Conservation (phyloP, 176 grass and related monocot species). For the Bromus sterilis region DNA sequence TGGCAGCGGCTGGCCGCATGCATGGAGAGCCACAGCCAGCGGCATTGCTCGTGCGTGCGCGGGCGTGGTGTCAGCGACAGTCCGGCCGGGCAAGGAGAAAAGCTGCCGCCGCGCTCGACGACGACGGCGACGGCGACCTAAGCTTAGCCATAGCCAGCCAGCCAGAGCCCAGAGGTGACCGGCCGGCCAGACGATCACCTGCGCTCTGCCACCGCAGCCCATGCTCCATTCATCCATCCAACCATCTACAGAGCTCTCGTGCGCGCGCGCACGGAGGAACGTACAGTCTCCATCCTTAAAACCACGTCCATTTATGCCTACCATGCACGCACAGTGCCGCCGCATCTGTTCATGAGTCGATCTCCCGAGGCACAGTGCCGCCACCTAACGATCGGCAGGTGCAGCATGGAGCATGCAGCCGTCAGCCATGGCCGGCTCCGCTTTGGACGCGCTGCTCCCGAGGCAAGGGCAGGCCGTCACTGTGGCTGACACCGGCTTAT, state of each 20-base stretch:
- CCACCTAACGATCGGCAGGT: background rate
- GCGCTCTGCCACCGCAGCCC: background rate
- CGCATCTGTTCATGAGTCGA: background rate
- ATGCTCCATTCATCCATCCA: background rate
- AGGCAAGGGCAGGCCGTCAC: background rate
- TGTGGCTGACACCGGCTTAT: constrained; percentile 8
- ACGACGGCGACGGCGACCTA: background rate
- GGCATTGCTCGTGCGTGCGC: background rate
- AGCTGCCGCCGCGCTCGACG: background rate
- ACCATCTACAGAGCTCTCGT: constrained; percentile 3
- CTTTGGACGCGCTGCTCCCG: background rate
- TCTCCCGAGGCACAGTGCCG: too few relatives aligned
- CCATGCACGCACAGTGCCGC: background rate
- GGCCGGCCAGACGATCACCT: background rate
- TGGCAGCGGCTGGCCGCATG: background rate
- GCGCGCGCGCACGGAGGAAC: background rate
- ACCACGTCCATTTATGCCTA: background rate
- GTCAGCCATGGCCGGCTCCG: background rate
- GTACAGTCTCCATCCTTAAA: constrained; percentile 30
- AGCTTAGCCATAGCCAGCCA: too few relatives aligned
- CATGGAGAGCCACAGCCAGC: background rate
- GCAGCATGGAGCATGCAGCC: too few relatives aligned
- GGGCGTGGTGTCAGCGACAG: constrained; percentile 12
- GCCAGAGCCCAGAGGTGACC: too few relatives aligned
- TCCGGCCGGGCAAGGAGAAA: background rate